Percentiles rank a stretch among this genome's conserved stretches.
Evolutionary conservation across 192 early-diverging fungal species (phyloP).

Genomic region (Lobosporangium transversale): DNA sequence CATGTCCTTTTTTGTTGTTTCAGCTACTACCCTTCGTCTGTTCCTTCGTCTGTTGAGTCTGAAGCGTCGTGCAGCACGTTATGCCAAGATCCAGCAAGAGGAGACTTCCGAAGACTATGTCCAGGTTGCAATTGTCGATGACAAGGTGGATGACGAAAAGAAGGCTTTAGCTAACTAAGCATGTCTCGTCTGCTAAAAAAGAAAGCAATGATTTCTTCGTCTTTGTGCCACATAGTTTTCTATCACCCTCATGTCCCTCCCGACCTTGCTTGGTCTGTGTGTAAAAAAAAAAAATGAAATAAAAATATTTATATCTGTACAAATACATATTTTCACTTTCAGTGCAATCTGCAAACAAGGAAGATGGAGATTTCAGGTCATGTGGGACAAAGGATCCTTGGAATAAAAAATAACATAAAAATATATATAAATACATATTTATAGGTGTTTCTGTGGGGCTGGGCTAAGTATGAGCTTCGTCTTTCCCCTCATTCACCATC

Average conservation of each 20-base stretch:
- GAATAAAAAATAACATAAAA: too few relatives aligned
- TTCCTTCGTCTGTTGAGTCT: conserved; percentile 25
- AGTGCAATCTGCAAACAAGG: too few relatives aligned
- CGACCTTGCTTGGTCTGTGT: background rate
- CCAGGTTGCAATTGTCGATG: conserved; percentile 38
- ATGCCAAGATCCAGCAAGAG: conserved; percentile 27
- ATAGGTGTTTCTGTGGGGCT: background rate
- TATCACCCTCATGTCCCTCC: background rate
- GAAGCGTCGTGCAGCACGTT: conserved; percentile 37
- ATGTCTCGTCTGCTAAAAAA: background rate
- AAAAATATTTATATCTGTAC: too few relatives aligned
- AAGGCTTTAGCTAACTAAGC: conserved; percentile 21
- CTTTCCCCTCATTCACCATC: background rate
- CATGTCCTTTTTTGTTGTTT: conserved; percentile 27
- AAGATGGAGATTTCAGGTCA: too few relatives aligned
- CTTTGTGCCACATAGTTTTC: too few relatives aligned
- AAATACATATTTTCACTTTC: too few relatives aligned
- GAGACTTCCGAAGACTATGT: conserved; percentile 23
- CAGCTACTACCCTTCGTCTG: conserved; percentile 30
- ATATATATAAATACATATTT: background rate
- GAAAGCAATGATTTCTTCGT: background rate
- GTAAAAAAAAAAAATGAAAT: background rate
- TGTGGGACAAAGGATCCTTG: too few relatives aligned
- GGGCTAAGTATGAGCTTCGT: too few relatives aligned
- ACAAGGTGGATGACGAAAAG: conserved; percentile 40